Percentiles rank a stretch among this genome's conserved stretches.
Conservation (phyloP, 371 early-diverging fungal species). For the Circinella umbellata region DNA sequence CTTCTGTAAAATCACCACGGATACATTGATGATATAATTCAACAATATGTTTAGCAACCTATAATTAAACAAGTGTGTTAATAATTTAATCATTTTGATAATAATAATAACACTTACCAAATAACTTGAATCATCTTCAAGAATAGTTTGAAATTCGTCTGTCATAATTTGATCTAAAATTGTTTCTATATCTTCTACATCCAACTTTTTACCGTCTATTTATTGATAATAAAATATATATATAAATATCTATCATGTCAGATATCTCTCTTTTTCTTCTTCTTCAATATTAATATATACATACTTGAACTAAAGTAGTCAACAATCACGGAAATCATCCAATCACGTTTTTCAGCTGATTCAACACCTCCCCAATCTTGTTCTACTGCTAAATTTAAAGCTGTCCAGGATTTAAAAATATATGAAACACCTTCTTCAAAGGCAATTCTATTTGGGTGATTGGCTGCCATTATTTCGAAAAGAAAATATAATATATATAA, state of each 20-base stretch:
- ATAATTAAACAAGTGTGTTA: neutral
- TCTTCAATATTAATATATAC: conserved; percentile 5
- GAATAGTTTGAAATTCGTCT: conserved; percentile 67
- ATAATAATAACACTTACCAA: conserved; percentile 24
- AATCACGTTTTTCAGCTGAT: conserved; percentile 75
- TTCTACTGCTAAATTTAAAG: conserved; percentile 77
- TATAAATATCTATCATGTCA: neutral
- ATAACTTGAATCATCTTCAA: conserved; percentile 71
- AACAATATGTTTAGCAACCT: conserved; percentile 58
- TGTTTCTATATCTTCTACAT: conserved; percentile 66
- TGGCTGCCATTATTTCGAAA: conserved; percentile 14
- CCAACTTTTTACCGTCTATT: conserved; percentile 66
- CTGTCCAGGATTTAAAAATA: conserved; percentile 74
- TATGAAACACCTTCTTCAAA: conserved; percentile 65
- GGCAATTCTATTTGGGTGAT: conserved; percentile 65
- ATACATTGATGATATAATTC: conserved; percentile 58
- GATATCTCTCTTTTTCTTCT: too few species aligned
- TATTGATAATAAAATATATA: neutral
- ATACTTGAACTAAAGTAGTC: conserved; percentile 73
- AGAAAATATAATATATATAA: neutral
- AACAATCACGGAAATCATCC: conserved; percentile 73
- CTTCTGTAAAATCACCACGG: conserved; percentile 55
- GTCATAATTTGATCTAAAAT: conserved; percentile 67
- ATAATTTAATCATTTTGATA: too few species aligned
- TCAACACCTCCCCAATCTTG: conserved; percentile 84